Conservation (phyloP, 805 yeast species). For the Candida michaelii region DNA sequence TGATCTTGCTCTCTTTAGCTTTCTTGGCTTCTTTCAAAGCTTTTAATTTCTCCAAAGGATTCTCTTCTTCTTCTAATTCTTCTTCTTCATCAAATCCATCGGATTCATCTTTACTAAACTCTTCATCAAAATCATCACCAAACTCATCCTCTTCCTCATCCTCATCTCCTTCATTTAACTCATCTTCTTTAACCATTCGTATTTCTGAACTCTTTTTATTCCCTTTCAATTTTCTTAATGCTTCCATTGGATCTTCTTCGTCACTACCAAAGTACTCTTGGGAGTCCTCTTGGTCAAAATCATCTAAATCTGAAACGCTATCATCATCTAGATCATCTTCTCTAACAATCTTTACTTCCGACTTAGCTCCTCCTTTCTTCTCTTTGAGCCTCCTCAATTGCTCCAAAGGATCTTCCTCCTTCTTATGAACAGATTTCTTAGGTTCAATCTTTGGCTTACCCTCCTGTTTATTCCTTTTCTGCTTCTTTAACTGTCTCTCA, state of each 20-base stretch:
- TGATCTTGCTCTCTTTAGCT: conserved; percentile 5
- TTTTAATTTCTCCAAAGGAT: conserved; percentile 22
- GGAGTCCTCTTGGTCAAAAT: conserved; percentile 3
- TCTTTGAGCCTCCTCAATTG: conserved; percentile 15
- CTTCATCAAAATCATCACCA: conserved; percentile 17
- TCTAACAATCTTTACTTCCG: conserved; percentile 26
- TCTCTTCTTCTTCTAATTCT: conserved; percentile 22
- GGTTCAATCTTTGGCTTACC: background rate
- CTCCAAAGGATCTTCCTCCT: conserved; percentile 24
- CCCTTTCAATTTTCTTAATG: conserved; percentile 18
- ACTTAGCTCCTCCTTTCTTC: conserved; percentile 6
- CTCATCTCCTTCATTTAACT: conserved; percentile 28
- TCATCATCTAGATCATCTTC: conserved; percentile 32
- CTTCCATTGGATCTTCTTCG: conserved; percentile 25
- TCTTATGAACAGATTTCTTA: background rate
- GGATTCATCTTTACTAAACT: conserved; percentile 14
- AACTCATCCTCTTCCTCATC: conserved; percentile 9
- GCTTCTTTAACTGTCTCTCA: conserved; percentile 32
- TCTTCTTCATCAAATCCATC: conserved; percentile 15
- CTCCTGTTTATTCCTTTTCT: conserved; percentile 21
- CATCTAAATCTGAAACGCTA: background rate
- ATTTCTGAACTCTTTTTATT: conserved; percentile 14
- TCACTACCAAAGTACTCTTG: background rate
- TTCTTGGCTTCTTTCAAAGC: conserved; percentile 19
- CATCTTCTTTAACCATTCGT: conserved; percentile 32